Conservation (phyloP, 371 early-diverging fungal species). For the Haplosporangium sp. region DNA sequence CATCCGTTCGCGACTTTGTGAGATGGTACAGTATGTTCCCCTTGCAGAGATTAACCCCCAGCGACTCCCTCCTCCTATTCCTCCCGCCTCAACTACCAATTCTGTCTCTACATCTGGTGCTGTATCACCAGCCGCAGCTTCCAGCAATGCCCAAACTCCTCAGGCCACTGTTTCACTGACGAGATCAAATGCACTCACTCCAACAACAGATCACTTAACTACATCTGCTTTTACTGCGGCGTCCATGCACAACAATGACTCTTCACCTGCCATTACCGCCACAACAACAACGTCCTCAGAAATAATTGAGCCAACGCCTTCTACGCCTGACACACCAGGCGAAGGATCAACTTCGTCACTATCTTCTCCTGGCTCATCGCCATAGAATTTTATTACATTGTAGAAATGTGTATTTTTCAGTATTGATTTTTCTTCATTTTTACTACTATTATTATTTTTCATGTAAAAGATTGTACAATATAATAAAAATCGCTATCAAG, state of each 20-base stretch:
- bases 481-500: not conserved
- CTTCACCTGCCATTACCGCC: not conserved
- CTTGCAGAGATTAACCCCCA: conserved; percentile 45
- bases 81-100: conserved; percentile 6
- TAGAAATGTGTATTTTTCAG: no score
- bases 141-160: not conserved
- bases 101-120: not conserved
- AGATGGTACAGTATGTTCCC: conserved; percentile 50
- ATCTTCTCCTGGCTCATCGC: conserved; percentile 18
- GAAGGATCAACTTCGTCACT: conserved; percentile 17
- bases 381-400: not conserved
- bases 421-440: not conserved
- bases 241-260: conserved; percentile 7
- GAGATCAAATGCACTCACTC: not conserved
- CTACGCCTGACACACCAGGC: conserved; percentile 4
- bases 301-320: not conserved
- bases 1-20: conserved; percentile 34
- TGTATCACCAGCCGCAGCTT: not conserved
- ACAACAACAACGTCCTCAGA: not conserved
- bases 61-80: conserved; percentile 35
- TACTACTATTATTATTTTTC: not conserved
- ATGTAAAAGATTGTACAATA: conserved; percentile 5
- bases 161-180: not conserved
- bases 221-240: not conserved
- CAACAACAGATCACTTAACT: not conserved